phyloP scores from a whole-genome alignment of 768 basidiomycete species.

The Phanerodontia chrysosporium region DNA sequence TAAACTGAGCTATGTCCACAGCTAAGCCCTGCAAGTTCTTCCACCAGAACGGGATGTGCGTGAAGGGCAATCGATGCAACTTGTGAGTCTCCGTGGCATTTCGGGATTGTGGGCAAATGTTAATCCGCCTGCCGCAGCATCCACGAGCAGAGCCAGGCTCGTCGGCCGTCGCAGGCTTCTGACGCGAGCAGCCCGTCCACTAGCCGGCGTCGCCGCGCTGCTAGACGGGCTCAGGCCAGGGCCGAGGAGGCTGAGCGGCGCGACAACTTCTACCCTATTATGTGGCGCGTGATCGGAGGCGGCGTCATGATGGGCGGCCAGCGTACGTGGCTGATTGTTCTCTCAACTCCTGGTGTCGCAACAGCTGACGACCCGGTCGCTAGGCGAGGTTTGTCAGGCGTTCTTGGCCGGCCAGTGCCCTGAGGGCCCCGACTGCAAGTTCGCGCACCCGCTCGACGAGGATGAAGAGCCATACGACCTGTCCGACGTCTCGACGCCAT shows the following conservation, averaged over 20 bases:
- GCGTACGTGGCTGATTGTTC: slow-evolving; percentile 14
- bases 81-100: slow-evolving; percentile 7
- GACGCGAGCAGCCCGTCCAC: background rate
- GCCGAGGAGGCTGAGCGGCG: slow-evolving; percentile 33
- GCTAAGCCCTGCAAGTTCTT: slow-evolving; percentile 6
- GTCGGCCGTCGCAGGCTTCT: background rate
- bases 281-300: slow-evolving; percentile 76
- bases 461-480: background rate
- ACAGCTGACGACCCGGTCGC: background rate
- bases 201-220: background rate
- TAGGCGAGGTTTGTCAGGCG: slow-evolving; percentile 24
- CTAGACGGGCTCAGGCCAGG: background rate
- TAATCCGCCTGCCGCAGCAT: background rate
- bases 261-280: slow-evolving; percentile 53
- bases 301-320: slow-evolving; percentile 62
- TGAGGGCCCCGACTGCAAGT: slow-evolving; percentile 25
- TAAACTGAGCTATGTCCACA: background rate
- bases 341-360: background rate
- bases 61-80: slow-evolving; percentile 13
- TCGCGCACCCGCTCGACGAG: slow-evolving; percentile 16
- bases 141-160: background rate
- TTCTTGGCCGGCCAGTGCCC: slow-evolving; percentile 24
- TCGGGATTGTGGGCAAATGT: background rate
- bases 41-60: slow-evolving; percentile 7
- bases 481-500: background rate